Base-by-base conservation (phyloP, 305 asterid genomes). In the Fraxinus sp. region DNA sequence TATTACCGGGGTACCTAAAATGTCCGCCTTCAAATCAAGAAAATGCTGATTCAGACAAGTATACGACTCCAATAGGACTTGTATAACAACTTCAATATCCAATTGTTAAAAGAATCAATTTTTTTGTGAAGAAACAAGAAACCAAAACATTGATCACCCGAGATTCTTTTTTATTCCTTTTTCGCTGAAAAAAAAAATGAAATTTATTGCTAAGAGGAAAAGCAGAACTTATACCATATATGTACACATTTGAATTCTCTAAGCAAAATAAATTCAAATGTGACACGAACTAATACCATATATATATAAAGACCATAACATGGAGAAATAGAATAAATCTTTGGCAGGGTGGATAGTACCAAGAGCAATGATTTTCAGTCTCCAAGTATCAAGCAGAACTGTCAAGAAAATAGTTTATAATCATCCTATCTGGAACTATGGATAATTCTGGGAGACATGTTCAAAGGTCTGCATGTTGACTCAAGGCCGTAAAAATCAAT, bases 1-100 rank as follows among this genome's bases (percentile, higher is more conserved):
- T 75, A 92, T 92, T 14, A 95, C 98, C 0, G 97, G 89, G 52
- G 74, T 87, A 55, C 98, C 98, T 78, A 95, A 84, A 81, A 95
- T 66, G 84, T 95, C 97, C 0, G 98, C 98, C 98, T 95, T 88
- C 84, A 76, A 33, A 73, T 37, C 30, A 37, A 28, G 39, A 68
- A 13, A 4, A 68, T 9, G 0, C 28, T 5, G 30, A n/a, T n/a
- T n/a, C n/a, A n/a, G n/a, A 37, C 8, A 57, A 52, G 64, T 52
- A 52, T 18, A 26, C 4, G 44, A 55, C 18, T 74, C 14, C 41
- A 18, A 7, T 75, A 52, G 20, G 7, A 68, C 20, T 66, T 24
- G 35, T 37, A 46, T 82, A 1, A 10, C 14, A 11, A 66, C 22
- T 7, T n/a, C 30, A 20, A 2, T 13, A 46, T 46, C 18, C 18